Percentiles rank a stretch among this genome's conserved stretches.
phyloP scores from a whole-genome alignment of 305 asterid species.

The Fraxinus albicans region DNA sequence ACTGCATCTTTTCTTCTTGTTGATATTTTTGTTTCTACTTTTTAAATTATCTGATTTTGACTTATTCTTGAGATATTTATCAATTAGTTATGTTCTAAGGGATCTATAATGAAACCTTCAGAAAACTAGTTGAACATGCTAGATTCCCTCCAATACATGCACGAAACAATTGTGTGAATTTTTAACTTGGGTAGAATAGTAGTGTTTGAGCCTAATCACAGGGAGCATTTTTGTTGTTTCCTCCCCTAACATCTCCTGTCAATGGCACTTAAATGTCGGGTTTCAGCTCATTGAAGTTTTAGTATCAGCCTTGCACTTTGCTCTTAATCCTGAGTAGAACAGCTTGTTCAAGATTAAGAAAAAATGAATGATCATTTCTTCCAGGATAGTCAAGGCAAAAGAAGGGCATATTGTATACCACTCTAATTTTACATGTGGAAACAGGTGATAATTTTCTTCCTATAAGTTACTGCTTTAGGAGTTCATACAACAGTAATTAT shows the following conservation, averaged over 20 bases:
- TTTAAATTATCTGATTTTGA: background rate
- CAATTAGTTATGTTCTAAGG: background rate
- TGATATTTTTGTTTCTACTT: constrained; percentile 3
- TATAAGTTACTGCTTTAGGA: background rate
- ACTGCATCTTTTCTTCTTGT: constrained; percentile 18
- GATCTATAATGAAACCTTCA: background rate
- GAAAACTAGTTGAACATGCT: background rate
- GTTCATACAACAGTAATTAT: background rate
- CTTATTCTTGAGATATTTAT: background rate
- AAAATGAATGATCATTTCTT: background rate
- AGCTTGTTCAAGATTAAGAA: background rate
- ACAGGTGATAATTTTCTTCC: background rate
- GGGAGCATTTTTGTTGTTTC: background rate
- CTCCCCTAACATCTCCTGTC: background rate
- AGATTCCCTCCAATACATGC: background rate
- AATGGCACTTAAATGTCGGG: background rate
- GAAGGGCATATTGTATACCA: background rate
- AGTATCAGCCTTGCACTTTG: background rate
- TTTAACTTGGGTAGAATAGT: background rate
- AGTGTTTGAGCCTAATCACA: background rate
- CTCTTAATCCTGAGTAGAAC: background rate
- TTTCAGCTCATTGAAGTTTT: background rate
- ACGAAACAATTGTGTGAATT: background rate
- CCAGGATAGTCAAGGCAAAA: background rate
- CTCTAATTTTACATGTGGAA: background rate